Conservation (phyloP, 768 basidiomycete species). For the Coprinellus micaceus region DNA sequence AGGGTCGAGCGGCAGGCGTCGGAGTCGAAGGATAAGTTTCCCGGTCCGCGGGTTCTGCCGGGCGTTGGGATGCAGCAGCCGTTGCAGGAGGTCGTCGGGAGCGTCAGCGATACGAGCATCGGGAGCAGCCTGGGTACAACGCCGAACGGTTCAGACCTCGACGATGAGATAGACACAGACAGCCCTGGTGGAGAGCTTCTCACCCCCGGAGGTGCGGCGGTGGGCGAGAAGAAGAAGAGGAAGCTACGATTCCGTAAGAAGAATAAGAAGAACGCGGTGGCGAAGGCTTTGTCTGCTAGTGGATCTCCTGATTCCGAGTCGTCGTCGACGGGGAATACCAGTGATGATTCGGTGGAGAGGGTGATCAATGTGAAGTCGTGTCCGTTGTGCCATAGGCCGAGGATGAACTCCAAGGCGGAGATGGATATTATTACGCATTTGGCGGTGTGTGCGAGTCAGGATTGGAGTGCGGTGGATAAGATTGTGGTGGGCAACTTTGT, state of each 20-base stretch:
- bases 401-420: slow-evolving; percentile 83
- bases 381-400: slow-evolving; percentile 87
- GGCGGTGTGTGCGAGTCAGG: slow-evolving; percentile 91
- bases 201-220: too few relatives aligned
- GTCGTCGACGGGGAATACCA: slow-evolving; percentile 5
- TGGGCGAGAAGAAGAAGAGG: slow-evolving; percentile 17
- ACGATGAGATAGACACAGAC: slow-evolving; percentile 18
- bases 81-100: too few relatives aligned
- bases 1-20: slow-evolving; percentile 6
- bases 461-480: slow-evolving; percentile 85
- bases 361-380: slow-evolving; percentile 96
- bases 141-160: slow-evolving; percentile 12
- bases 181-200: too few relatives aligned
- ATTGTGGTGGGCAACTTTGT: slow-evolving; percentile 95
- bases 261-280: too few relatives aligned
- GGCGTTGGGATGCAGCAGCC: slow-evolving; percentile 50
- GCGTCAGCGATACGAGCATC: too few relatives aligned
- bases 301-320: not conserved
- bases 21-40: slow-evolving; percentile 13
- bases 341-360: slow-evolving; percentile 53
- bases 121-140: too few relatives aligned
- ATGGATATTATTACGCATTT: slow-evolving; percentile 94
- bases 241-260: slow-evolving; percentile 16
- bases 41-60: slow-evolving; percentile 14
- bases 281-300: not conserved